Evolutionary conservation across 2,329 filamentous ascomycete genomes (phyloP).

Genomic region (Tolypocladium endophyticum): DNA sequence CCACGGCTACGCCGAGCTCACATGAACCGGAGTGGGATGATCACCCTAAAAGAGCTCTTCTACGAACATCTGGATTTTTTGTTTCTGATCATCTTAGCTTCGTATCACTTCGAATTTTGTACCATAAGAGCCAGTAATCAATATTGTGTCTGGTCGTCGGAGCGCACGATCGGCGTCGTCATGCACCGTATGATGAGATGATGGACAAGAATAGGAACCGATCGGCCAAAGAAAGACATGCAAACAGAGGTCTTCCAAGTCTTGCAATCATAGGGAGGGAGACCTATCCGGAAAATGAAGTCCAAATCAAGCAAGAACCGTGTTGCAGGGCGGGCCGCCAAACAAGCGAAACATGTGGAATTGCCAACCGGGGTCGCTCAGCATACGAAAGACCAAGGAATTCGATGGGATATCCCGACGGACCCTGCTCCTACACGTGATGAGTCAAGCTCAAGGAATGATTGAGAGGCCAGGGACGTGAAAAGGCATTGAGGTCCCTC

Average conservation of each 20-base stretch:
- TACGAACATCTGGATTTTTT: no score
- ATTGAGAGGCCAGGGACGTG: no score
- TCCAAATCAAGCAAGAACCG: neutral
- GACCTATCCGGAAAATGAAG: neutral
- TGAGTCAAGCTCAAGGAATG: no score
- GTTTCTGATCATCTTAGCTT: no score
- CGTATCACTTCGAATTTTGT: no score
- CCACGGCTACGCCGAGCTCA: no score
- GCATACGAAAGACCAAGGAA: neutral
- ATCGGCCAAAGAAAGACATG: conserved; percentile 4
- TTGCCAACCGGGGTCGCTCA: neutral
- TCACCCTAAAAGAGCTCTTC: no score
- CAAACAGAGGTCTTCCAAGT: conserved; percentile 1
- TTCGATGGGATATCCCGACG: no score
- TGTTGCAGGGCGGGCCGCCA: neutral
- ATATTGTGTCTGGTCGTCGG: conserved; percentile 33
- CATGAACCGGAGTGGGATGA: no score
- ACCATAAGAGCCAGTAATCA: no score
- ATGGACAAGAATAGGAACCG: conserved; percentile 5
- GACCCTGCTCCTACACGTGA: no score
- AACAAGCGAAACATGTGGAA: neutral
- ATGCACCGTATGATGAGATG: conserved; percentile 35
- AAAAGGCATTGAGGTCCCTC: no score
- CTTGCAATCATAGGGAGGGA: conserved; percentile 4
- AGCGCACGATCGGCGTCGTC: conserved; percentile 36